Percentiles rank a stretch among this genome's conserved stretches.
Evolutionary conservation across 2,329 filamentous ascomycete genomes (phyloP).

Genomic region (Trichoderma simmonsii): DNA sequence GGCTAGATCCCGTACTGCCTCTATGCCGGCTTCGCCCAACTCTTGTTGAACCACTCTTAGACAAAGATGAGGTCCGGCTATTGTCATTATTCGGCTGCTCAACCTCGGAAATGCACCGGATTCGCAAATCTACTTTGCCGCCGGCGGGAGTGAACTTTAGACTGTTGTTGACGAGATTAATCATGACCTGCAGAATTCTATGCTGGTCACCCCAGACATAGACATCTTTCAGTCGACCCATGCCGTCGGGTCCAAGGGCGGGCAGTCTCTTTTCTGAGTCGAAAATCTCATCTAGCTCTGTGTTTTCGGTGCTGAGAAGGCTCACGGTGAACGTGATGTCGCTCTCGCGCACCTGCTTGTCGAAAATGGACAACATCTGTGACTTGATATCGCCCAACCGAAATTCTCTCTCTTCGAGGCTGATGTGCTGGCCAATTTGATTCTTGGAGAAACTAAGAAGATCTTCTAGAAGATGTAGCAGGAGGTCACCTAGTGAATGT

Average conservation of each 20-base stretch:
- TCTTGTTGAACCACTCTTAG: constrained; percentile 40
- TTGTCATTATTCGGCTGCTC: constrained; percentile 40
- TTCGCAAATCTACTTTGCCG: constrained; percentile 71
- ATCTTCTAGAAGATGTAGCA: constrained; percentile 84
- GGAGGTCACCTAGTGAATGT: constrained; percentile 55
- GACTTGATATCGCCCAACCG: constrained; percentile 77
- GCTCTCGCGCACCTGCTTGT: constrained; percentile 81
- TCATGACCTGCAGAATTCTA: constrained; percentile 86
- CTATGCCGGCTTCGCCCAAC: constrained; percentile 43
- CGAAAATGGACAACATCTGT: constrained; percentile 82
- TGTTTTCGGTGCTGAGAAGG: constrained; percentile 50
- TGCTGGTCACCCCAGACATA: constrained; percentile 91
- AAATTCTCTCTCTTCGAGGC: constrained; percentile 81
- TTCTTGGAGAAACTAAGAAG: constrained; percentile 92
- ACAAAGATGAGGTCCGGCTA: constrained; percentile 53
- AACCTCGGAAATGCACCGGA: constrained; percentile 67
- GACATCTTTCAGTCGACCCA: constrained; percentile 76
- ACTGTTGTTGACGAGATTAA: constrained; percentile 88
- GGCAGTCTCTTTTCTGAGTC: constrained; percentile 45
- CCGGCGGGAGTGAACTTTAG: constrained; percentile 82
- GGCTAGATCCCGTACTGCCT: constrained; percentile 47
- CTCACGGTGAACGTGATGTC: constrained; percentile 69
- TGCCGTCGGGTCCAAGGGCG: constrained; percentile 61
- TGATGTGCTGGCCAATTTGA: constrained; percentile 81
- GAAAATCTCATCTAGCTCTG: constrained; percentile 28